These are phyloP conservation scores for Phialemoniopsis sp. DNA, from an alignment of 2,329 filamentous ascomycete genomes.

Conservation along the genomic window DNA sequence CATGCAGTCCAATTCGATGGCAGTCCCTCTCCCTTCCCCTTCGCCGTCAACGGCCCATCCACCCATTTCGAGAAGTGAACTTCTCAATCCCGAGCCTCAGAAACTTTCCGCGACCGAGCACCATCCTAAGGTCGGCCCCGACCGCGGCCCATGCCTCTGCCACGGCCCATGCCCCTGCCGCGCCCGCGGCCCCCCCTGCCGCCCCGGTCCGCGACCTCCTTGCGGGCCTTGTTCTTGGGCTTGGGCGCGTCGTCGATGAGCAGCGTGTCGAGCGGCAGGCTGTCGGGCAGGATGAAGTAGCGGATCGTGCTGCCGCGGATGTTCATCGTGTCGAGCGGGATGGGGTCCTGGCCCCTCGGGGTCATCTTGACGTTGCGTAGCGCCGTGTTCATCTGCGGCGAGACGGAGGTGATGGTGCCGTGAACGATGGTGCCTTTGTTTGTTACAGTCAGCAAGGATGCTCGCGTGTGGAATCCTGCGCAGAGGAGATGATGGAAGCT, in stretches of 20 bases:
- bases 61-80: too few relatives aligned
- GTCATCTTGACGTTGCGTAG: conserved; percentile 98
- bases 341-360: conserved; percentile 77
- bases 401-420: conserved; percentile 94
- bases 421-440: conserved; percentile 82
- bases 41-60: too few relatives aligned
- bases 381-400: conserved; percentile 97
- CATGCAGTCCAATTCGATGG: too few relatives aligned
- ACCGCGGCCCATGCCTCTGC: conserved; percentile 22
- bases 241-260: conserved; percentile 96
- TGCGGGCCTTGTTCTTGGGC: conserved; percentile 99
- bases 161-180: conserved; percentile 32
- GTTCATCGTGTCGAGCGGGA: conserved; percentile 92
- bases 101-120: too few relatives aligned
- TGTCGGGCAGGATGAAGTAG: conserved; percentile 95
- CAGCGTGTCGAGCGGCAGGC: conserved; percentile 88
- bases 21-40: too few relatives aligned
- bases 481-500: neutral
- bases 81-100: too few relatives aligned
- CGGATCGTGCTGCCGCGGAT: conserved; percentile 93
- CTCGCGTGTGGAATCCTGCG: too few relatives aligned
- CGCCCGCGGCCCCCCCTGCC: conserved; percentile 49
- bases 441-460: too few relatives aligned
- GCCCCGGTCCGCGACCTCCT: conserved; percentile 68
- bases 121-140: conserved; percentile 8